Evolutionary conservation across 768 basidiomycete species (phyloP), one percentile per base, ranked within the genome.

Genomic region (Podaxis sp.): DNA sequence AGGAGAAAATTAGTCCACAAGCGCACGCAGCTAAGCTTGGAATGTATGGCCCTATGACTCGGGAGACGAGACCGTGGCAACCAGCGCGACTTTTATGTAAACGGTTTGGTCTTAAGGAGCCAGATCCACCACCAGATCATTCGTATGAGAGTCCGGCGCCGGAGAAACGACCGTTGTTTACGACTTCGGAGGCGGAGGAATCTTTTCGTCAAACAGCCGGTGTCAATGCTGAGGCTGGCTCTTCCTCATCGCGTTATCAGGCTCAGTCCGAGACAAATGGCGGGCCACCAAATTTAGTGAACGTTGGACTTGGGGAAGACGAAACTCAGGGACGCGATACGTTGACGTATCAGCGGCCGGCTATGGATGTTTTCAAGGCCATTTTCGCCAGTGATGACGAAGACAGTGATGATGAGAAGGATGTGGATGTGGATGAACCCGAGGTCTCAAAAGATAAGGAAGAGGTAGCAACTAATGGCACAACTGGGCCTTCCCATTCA

Each of bases 331-430:
- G 95, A 0, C 76, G 83, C 40, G 95, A 96, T 69, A 95, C 87
- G 5, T 78, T 98, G 66, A 95, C 91, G 0, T 96, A 98, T 73
- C 81, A 91, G 68, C 84, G 91, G 41, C 96, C 97, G 2, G 78
- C 87, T 5, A 92, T 95, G 83, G 91, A 95, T 70, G 87, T 99
- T 49, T 99, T 99, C 82, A 97, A 96, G 72, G 95, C 96, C 2
- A 98, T 99, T 64, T 99, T 99, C 72, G 96, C 95, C 11, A 95
- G 92, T 74, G 93, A 94, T 64, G 93, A 94, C 50, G 95, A 96
- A 69, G 91, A 93, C 38, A 88, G 87, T 17, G 91, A 87, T 8
- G 87, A 87, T 2, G 93, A 94, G 3, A 82, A 80, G 0, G 80
- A 76, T 22, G 66, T 66, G 48, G 64, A 70, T 24, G 66, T 70